phyloP scores from a whole-genome alignment of 2,329 filamentous ascomycete genomes.

The Ambrosiella beaveri region DNA sequence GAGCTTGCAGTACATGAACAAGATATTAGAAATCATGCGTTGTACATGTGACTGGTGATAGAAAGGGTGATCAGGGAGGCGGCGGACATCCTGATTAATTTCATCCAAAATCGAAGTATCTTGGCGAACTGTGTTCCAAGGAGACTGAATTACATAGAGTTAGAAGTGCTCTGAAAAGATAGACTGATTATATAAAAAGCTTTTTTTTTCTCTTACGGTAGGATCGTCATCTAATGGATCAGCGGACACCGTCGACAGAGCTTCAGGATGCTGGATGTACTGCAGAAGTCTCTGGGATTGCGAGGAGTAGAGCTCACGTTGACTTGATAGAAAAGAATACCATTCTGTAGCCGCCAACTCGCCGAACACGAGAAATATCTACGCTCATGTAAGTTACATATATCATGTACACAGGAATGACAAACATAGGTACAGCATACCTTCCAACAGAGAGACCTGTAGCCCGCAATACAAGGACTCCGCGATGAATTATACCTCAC shows the following conservation, averaged over 20 bases:
- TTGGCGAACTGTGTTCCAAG: conserved; percentile 71
- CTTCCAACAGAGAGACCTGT: conserved; percentile 89
- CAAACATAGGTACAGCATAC: conserved; percentile 23
- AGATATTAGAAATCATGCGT: conserved; percentile 64
- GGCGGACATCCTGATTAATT: conserved; percentile 84
- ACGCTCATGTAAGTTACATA: neutral
- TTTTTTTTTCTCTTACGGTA: conserved; percentile 24
- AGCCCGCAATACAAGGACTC: conserved; percentile 52
- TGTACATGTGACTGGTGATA: conserved; percentile 72
- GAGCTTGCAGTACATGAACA: conserved; percentile 90
- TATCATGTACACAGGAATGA: neutral
- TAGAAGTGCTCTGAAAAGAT: neutral
- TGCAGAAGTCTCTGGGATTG: conserved; percentile 59
- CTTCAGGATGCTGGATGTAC: conserved; percentile 70
- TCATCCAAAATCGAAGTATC: conserved; percentile 75
- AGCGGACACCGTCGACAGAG: conserved; percentile 48
- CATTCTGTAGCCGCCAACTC: conserved; percentile 48
- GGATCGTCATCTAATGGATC: conserved; percentile 79
- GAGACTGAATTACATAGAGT: conserved; percentile 41
- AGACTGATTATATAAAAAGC: neutral
- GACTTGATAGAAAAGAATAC: conserved; percentile 47
- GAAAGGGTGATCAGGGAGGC: conserved; percentile 80
- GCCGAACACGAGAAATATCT: conserved; percentile 71
- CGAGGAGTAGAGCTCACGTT: conserved; percentile 56
- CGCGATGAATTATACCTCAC: conserved; percentile 40